A percentile compares a stretch with the other conserved stretches of the same genome.
phyloP scores from a whole-genome alignment of 768 basidiomycete genomes.

The Termitomyces sp. region DNA sequence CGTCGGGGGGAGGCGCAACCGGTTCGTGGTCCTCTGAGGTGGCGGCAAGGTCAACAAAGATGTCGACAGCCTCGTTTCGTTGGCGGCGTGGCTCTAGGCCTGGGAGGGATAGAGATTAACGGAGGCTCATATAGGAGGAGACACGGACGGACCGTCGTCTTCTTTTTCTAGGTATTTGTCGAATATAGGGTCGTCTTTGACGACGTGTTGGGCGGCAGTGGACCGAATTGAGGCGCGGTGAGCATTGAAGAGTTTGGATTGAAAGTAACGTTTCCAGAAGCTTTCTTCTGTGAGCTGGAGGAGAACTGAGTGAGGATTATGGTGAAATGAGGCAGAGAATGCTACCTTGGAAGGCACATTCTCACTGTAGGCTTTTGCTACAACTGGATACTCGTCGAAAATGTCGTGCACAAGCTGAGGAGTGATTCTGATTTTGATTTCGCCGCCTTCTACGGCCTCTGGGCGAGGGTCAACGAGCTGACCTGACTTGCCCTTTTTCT shows the following conservation, averaged over 20 bases:
- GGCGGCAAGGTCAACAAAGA: conserved; percentile 82
- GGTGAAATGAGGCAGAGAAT: conserved; percentile 9
- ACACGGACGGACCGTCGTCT: conserved; percentile 71
- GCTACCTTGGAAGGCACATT: conserved; percentile 87
- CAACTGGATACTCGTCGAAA: conserved; percentile 96
- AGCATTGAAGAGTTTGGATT: conserved; percentile 91
- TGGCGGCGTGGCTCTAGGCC: conserved; percentile 75
- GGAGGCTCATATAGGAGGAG: neutral
- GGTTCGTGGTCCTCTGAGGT: conserved; percentile 90
- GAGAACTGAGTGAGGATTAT: neutral
- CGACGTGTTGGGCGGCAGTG: conserved; percentile 76
- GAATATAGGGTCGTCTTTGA: conserved; percentile 90
- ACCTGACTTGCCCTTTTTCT: conserved; percentile 78
- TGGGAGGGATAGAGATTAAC: conserved; percentile 23
- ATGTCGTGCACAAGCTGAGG: conserved; percentile 93
- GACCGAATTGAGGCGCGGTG: conserved; percentile 92
- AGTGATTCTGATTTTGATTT: conserved; percentile 87
- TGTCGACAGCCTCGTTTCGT: conserved; percentile 62
- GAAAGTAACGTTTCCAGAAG: conserved; percentile 98
- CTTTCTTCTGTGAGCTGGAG: conserved; percentile 80
- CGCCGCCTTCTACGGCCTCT: conserved; percentile 77
- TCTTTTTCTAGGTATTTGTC: conserved; percentile 96
- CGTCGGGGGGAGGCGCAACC: conserved; percentile 35
- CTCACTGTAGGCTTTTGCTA: conserved; percentile 87
- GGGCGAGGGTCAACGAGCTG: conserved; percentile 88